Percentiles rank a stretch among this genome's conserved stretches.
These are phyloP conservation scores for Umbelopsis sp. DNA, from an alignment of 371 early-diverging fungal species.

Conservation along the genomic window DNA sequence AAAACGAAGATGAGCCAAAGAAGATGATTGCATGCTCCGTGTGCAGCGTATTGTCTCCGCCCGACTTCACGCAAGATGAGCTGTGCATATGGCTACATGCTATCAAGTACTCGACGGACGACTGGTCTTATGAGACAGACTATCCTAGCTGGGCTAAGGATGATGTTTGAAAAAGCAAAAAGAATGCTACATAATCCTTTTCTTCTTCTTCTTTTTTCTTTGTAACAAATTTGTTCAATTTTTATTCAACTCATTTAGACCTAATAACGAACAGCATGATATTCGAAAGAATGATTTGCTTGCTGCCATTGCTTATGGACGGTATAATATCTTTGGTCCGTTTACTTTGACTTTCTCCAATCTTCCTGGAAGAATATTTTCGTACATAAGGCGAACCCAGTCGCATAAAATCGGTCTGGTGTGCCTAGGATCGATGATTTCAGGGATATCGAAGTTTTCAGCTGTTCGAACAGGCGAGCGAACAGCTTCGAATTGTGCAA, in stretches of 20 bases:
- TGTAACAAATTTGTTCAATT: background rate
- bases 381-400: constrained; percentile 49
- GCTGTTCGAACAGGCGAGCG: constrained; percentile 51
- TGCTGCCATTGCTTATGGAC: constrained; percentile 29
- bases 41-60: constrained; percentile 52
- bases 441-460: constrained; percentile 49
- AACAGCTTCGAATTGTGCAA: constrained; percentile 47
- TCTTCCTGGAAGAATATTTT: constrained; percentile 42
- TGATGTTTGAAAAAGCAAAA: background rate
- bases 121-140: constrained; percentile 76
- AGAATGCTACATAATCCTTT: no score
- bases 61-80: constrained; percentile 72
- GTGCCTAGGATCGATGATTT: constrained; percentile 54
- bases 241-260: background rate
- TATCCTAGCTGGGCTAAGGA: constrained; percentile 81
- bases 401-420: constrained; percentile 45
- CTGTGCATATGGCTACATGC: constrained; percentile 87
- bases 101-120: constrained; percentile 69
- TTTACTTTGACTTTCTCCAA: constrained; percentile 36
- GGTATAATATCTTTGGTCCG: constrained; percentile 41
- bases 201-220: no score
- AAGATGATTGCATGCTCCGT: constrained; percentile 41
- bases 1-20: constrained; percentile 13
- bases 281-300: background rate
- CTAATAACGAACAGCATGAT: background rate